Evolutionary conservation across 2,329 filamentous ascomycete genomes (phyloP), one percentile per base, ranked within the genome.

Genomic region (Penicillium palitans): DNA sequence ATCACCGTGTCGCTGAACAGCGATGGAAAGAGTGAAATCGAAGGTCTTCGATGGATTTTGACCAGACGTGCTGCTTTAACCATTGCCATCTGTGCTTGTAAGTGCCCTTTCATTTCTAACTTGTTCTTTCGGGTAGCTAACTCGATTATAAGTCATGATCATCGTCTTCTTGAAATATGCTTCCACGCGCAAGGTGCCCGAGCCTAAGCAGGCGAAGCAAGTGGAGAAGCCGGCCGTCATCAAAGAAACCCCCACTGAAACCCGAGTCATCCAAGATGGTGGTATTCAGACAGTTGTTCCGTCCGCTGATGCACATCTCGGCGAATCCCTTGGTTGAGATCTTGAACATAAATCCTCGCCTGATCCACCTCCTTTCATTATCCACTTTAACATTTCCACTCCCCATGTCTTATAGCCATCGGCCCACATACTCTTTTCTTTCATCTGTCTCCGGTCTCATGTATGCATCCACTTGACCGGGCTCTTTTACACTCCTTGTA

Each of bases 1-100:
- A 98, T 99, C 74, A 96, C 90, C 24, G 91, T 96, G 33, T 83
- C 86, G 41, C 83, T 99, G 44, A 96, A 91, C 73, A 95, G 91
- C 61, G 95, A 98, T 74, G 87, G 90, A 48, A 93, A 93, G 73
- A 93, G 90, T 5, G 90, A 97, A 68, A 93, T 98, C 49, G 95
- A 99, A 74, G 90, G 88, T 1, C 79, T 99, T 49, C 83, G 95
- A 59, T 98, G 95, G 95, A 87, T 97, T 42, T 77, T 89, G 57
- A 89, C 87, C 10, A 77, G 87, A 46, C 78, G 87, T n/a, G 85
- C 86, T 2, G 85, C 86, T 15, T 77, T 85, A 58, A 84, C 85
- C 1, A 79, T 89, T 60, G 84, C 73, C 12, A 75, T 72, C 4
- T 79, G 80, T 73, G 81, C 80, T 41, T 75, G 79, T 81, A 73